Base-by-base conservation (phyloP, 2,329 filamentous ascomycete species). In the Ophiocordyceps sinensis region DNA sequence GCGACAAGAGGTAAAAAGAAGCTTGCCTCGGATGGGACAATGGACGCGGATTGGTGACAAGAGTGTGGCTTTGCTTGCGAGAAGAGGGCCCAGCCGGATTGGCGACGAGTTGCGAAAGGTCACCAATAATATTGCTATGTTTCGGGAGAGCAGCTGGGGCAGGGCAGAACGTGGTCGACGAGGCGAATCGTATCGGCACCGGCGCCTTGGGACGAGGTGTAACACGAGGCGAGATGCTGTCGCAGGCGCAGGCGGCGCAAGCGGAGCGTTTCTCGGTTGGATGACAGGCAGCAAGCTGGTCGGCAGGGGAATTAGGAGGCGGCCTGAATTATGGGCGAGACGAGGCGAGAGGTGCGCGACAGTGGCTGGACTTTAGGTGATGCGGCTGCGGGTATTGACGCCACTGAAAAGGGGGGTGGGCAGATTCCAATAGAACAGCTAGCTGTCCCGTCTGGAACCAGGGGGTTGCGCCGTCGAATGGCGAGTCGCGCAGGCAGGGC, bases 51-150 rank as follows among this genome's bases (percentile, higher is more conserved):
- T 39, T 32, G 41, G 32, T 19, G 23, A 37, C n/a, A 44, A 35
- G 42, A 34, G 36, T 37, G 45, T 47, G 43, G 44, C 41, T 42
- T 46, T 44, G 46, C n/a, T 39, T 47, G 44, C 45, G 43, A 49
- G 44, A 43, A 35, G 32, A 15, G n/a, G 15, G n/a, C 56, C 56
- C 50, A 55, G 38, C 19, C 55, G 51, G 55, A 54, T 53, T 36
- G 53, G 51, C 55, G 53, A 45, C 44, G 45, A 49, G 44, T 47
- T 53, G 50, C 51, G 53, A 57, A 53, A 47, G 52, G 28, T 56
- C 51, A 51, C 60, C 59, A 60, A 56, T 58, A 56, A 49, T 54
- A 50, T 55, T 53, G 52, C 47, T 44, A 41, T 54, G 53, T 56
- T 52, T 58, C 51, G 56, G 50, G 46, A 46, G 45, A 45, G 48